Percentiles rank a stretch among this genome's conserved stretches.
Evolutionary conservation across 306 rosid species (phyloP).

Genomic region (Elaeagnus macrophylla): DNA sequence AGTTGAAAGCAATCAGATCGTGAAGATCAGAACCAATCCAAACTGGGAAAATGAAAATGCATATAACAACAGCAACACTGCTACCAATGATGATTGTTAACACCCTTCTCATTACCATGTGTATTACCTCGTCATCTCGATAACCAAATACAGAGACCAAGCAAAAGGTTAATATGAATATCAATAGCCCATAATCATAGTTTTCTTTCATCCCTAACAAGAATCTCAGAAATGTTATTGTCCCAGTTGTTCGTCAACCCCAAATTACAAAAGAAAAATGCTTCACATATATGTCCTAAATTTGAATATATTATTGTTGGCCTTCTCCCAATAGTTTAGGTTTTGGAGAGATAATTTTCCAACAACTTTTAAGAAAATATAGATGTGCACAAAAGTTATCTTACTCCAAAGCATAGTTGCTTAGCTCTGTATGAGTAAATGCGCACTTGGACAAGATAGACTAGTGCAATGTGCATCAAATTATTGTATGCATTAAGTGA

Average conservation of each 20-base stretch:
- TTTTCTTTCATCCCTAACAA: constrained; percentile 35
- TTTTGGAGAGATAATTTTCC: too few species aligned
- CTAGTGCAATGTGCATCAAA: too few species aligned
- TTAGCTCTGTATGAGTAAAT: too few species aligned
- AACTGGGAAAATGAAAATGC: constrained; percentile 31
- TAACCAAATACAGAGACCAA: constrained; percentile 38
- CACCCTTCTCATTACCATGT: constrained; percentile 30
- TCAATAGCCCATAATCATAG: constrained; percentile 45
- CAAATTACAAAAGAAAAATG: not conserved
- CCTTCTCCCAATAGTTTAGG: too few species aligned
- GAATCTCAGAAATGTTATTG: constrained; percentile 36
- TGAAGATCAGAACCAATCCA: constrained; percentile 56
- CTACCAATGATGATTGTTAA: constrained; percentile 32
- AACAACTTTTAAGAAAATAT: too few species aligned
- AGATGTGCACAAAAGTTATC: too few species aligned
- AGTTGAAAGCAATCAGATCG: constrained; percentile 23
- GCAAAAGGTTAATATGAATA: constrained; percentile 42
- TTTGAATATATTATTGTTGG: too few species aligned
- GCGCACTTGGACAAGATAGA: too few species aligned
- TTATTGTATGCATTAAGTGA: too few species aligned
- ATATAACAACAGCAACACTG: constrained; percentile 16
- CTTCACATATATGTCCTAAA: too few species aligned
- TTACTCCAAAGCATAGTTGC: too few species aligned
- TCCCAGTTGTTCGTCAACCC: constrained; percentile 19
- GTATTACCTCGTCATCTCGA: constrained; percentile 18